Conservation (phyloP, 169 alveolate genomes). For the Plasmodium cynomolgi region DNA sequence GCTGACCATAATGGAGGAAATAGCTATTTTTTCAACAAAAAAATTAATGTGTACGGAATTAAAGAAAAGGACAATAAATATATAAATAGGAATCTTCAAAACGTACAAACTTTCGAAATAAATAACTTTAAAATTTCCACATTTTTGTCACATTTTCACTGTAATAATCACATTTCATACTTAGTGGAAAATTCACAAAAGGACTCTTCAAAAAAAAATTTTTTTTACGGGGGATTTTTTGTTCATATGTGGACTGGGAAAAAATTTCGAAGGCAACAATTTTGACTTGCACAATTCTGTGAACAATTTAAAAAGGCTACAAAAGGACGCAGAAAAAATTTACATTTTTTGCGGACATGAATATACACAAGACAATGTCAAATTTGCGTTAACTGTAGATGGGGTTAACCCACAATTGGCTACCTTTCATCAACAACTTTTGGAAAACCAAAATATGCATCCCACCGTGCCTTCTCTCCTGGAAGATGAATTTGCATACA, state of each 20-base stretch:
- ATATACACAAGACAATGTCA: conserved; percentile 47
- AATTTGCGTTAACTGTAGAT: conserved; percentile 58
- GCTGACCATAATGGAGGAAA: conserved; percentile 65
- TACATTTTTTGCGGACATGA: conserved; percentile 69
- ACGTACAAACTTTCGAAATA: conserved; percentile 25
- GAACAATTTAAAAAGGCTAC: conserved; percentile 12
- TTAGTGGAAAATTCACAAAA: conserved; percentile 37
- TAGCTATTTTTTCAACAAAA: conserved; percentile 17
- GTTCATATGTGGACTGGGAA: conserved; percentile 66
- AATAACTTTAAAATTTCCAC: conserved; percentile 53
- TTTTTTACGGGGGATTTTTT: conserved; percentile 66
- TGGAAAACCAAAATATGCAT: not conserved
- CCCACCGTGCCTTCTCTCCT: conserved; percentile 62
- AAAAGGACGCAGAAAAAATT: conserved; percentile 16
- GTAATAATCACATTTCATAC: conserved; percentile 55
- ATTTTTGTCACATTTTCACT: conserved; percentile 46
- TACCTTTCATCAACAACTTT: conserved; percentile 17
- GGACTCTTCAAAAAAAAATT: conserved; percentile 1
- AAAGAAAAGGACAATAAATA: conserved; percentile 45
- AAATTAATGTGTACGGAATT: conserved; percentile 61
- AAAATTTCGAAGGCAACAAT: conserved; percentile 49
- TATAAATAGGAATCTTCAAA: conserved; percentile 27
- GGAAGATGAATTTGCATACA: conserved; percentile 39
- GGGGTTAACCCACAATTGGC: conserved; percentile 4
- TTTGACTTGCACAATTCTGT: conserved; percentile 37